phyloP scores from a whole-genome alignment of 2,329 filamentous ascomycete species.

The Botryotinia globosa region DNA sequence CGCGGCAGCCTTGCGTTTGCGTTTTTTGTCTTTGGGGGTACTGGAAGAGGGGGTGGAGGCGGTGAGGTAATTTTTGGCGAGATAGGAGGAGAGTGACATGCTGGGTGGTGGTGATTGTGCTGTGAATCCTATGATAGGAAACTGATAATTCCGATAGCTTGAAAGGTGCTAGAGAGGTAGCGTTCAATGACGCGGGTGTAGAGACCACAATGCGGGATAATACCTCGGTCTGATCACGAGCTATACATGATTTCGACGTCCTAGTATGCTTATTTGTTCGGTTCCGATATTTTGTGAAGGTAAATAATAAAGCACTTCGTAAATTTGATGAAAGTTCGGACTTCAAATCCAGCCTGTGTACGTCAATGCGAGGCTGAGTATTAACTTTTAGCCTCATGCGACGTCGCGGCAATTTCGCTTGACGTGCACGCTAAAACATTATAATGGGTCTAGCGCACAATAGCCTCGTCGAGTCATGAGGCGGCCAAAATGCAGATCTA shows the following conservation, averaged over 20 bases:
- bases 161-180: not conserved
- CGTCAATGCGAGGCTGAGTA: constrained; percentile 15
- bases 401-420: not conserved
- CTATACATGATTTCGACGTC: not conserved
- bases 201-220: not conserved
- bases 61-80: constrained; percentile 87
- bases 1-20: constrained; percentile 56
- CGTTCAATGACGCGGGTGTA: not conserved
- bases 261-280: not conserved
- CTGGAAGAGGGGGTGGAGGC: constrained; percentile 50
- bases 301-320: not conserved
- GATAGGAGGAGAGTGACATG: constrained; percentile 74
- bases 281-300: not conserved
- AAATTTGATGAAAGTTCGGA: not conserved
- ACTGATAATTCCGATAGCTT: not conserved
- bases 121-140: not conserved
- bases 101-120: constrained; percentile 17
- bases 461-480: not conserved
- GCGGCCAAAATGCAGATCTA: not conserved
- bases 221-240: not conserved
- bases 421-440: not conserved
- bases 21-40: constrained; percentile 60
- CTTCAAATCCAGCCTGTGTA: not conserved
- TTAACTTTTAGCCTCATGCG: not conserved
- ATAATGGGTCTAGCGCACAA: not conserved